Conservation (phyloP, 768 basidiomycete genomes). For the Rhodotorula sphaerocarpa region DNA sequence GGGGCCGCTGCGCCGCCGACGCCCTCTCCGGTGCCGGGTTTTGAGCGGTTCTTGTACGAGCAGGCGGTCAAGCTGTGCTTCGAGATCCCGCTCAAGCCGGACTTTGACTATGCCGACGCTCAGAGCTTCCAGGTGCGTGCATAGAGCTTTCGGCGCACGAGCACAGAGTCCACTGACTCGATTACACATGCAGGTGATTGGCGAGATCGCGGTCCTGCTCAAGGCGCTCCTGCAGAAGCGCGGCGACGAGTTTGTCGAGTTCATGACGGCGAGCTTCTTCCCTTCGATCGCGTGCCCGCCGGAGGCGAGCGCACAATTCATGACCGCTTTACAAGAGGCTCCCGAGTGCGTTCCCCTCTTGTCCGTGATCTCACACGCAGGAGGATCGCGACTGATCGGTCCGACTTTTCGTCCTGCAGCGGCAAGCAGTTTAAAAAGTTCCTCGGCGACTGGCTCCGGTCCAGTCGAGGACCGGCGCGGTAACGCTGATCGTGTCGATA, state of each 20-base stretch:
- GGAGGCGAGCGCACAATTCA: conserved; percentile 47
- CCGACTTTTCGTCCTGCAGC: not conserved
- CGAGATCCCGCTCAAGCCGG: conserved; percentile 63
- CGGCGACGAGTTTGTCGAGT: conserved; percentile 72
- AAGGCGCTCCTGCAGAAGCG: conserved; percentile 68
- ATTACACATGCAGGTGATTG: conserved; percentile 56
- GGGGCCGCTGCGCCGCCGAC: conserved; percentile 41
- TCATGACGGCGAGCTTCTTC: conserved; percentile 67
- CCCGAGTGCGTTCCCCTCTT: conserved; percentile 24
- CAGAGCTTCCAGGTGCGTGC: conserved; percentile 67
- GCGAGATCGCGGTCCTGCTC: conserved; percentile 78
- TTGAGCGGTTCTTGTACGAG: conserved; percentile 85
- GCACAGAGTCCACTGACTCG: not conserved
- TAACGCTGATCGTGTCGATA: no score
- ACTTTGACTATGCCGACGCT: conserved; percentile 81
- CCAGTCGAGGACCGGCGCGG: not conserved
- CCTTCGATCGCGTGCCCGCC: conserved; percentile 82
- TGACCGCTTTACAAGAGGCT: conserved; percentile 22
- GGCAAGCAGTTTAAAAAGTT: conserved; percentile 36
- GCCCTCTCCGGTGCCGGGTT: conserved; percentile 60
- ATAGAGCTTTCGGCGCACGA: not conserved
- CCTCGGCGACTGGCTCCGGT: conserved; percentile 27
- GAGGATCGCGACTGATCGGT: not conserved
- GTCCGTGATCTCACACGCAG: no score
- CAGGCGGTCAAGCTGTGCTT: conserved; percentile 73